Conservation (phyloP, 1,139 yeast species). For the Pichia norvegensis region DNA sequence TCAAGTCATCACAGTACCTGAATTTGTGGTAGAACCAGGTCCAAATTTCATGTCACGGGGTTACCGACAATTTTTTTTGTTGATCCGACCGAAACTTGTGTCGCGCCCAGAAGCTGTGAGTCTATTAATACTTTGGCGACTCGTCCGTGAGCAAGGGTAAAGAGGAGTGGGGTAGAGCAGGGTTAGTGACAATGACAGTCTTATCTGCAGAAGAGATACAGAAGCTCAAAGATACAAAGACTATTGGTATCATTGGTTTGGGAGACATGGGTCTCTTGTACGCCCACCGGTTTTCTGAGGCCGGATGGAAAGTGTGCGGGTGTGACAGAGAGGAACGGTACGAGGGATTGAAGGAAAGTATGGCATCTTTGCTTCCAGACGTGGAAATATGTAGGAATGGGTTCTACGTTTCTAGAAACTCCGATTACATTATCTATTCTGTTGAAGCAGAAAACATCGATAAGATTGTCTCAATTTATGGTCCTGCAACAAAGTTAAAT, state of each 20-base stretch:
- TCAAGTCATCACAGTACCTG: no score
- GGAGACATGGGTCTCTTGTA: slow-evolving; percentile 96
- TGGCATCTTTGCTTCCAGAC: slow-evolving; percentile 27
- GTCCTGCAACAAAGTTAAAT: slow-evolving; percentile 80
- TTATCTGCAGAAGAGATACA: slow-evolving; percentile 13
- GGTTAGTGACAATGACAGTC: slow-evolving; percentile 15
- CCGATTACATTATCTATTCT: slow-evolving; percentile 80
- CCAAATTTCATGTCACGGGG: no score
- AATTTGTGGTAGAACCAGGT: no score
- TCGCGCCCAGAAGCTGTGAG: no score
- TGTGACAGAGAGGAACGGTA: slow-evolving; percentile 75
- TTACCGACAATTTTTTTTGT: no score
- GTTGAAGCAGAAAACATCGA: slow-evolving; percentile 84
- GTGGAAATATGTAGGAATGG: slow-evolving; percentile 58
- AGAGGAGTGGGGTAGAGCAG: no score
- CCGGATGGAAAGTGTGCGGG: slow-evolving; percentile 89
- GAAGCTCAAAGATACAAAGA: slow-evolving; percentile 31
- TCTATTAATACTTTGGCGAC: no score
- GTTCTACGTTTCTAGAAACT: slow-evolving; percentile 66
- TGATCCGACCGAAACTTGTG: no score
- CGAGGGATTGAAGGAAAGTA: slow-evolving; percentile 39
- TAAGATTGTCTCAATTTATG: slow-evolving; percentile 64
- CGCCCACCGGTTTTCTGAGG: slow-evolving; percentile 66
- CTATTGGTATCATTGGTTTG: slow-evolving; percentile 84
- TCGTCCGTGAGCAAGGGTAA: no score